Conservation (phyloP, 2,329 filamentous ascomycete genomes). For the Cladophialophora bantiana region DNA sequence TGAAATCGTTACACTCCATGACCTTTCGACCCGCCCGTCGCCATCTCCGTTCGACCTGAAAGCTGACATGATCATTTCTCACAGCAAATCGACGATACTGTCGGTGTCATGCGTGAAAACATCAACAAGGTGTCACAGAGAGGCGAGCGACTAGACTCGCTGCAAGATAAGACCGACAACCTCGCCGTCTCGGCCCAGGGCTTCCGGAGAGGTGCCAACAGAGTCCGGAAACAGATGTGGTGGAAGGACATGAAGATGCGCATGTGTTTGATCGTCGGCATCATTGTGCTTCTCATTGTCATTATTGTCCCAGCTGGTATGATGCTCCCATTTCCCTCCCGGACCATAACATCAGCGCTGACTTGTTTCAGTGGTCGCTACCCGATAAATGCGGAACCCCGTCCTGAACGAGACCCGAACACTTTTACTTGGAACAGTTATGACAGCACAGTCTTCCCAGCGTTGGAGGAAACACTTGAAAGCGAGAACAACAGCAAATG, state of each 20-base stretch:
- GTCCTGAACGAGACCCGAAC: constrained; percentile 2
- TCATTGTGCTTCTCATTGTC: constrained; percentile 88
- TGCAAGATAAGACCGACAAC: constrained; percentile 93
- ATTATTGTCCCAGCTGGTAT: constrained; percentile 93
- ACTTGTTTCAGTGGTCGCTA: constrained; percentile 38
- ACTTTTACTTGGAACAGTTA: constrained; percentile 13
- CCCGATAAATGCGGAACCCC: constrained; percentile 25
- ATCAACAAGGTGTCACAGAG: constrained; percentile 96
- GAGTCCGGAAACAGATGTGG: constrained; percentile 98
- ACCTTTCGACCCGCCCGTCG: background rate
- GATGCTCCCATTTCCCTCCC: constrained; percentile 43
- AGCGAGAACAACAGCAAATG: constrained; percentile 14
- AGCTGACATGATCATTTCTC: constrained; percentile 15
- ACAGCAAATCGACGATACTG: constrained; percentile 97
- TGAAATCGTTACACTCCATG: background rate
- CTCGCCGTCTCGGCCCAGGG: constrained; percentile 90
- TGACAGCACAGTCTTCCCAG: constrained; percentile 29
- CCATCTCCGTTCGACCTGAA: background rate
- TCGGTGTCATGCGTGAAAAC: constrained; percentile 95
- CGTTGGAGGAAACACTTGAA: constrained; percentile 20
- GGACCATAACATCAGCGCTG: constrained; percentile 3
- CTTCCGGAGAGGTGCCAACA: constrained; percentile 94
- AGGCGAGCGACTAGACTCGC: constrained; percentile 83
- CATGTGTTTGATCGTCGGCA: constrained; percentile 89
- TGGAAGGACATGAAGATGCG: constrained; percentile 99